Conservation (phyloP, 768 basidiomycete genomes). For the Cystoderma amianthinum region DNA sequence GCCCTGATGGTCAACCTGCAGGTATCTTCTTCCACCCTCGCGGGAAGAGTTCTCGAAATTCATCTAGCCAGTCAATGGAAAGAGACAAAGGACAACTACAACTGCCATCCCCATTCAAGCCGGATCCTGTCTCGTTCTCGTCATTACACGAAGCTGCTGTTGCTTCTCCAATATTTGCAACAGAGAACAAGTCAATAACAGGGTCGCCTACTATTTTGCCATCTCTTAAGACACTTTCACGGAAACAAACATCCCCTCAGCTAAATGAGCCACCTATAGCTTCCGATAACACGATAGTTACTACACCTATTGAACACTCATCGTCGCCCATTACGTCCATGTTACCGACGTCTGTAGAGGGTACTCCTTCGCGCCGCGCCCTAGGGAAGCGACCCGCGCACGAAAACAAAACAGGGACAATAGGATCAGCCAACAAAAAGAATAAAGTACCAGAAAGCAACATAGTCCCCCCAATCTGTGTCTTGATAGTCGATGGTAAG, state of each 20-base stretch:
- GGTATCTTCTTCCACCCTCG: constrained; percentile 94
- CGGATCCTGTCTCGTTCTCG: constrained; percentile 10
- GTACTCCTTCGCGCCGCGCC: constrained; percentile 5
- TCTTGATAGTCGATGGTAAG: constrained; percentile 95
- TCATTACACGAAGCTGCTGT: constrained; percentile 1
- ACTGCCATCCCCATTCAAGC: constrained; percentile 13
- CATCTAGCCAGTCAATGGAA: constrained; percentile 36
- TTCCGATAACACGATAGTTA: too few relatives aligned
- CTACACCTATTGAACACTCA: too few relatives aligned
- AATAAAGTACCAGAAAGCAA: constrained; percentile 52
- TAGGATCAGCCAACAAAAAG: constrained; percentile 35
- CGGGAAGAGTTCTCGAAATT: constrained; percentile 27
- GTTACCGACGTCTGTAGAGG: constrained; percentile 9
- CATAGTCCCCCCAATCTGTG: constrained; percentile 94
- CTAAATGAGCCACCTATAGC: too few relatives aligned
- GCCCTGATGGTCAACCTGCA: constrained; percentile 88
- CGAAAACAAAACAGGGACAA: constrained; percentile 17
- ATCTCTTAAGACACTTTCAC: constrained; percentile 2
- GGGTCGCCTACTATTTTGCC: not conserved
- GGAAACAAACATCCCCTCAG: constrained; percentile 14
- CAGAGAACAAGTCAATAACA: not conserved
- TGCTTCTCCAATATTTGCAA: not conserved
- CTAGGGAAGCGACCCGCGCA: constrained; percentile 15
- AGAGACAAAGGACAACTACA: constrained; percentile 34
- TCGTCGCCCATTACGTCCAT: too few relatives aligned